Evolutionary conservation across 2,329 filamentous ascomycete genomes (phyloP).

Genomic region (Penicillium sp.): DNA sequence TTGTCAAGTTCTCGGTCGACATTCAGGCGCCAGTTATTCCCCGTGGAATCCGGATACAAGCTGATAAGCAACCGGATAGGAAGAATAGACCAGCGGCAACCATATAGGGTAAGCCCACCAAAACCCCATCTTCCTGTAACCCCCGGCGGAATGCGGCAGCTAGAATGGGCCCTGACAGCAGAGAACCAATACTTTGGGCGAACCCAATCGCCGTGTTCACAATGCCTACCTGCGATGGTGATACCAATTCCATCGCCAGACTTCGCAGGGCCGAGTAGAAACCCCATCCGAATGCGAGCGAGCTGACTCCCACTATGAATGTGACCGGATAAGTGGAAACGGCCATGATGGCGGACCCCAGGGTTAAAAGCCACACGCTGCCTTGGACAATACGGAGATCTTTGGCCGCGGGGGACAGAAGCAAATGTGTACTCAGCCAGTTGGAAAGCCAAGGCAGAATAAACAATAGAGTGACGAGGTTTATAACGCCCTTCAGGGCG

Average conservation of each 20-base stretch:
- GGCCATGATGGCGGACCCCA: not conserved
- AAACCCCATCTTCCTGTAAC: not conserved
- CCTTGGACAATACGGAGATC: not conserved
- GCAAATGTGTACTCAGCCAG: not conserved
- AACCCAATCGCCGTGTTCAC: not conserved
- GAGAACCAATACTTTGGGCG: not conserved
- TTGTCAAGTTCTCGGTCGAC: too few relatives aligned
- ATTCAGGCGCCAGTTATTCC: not conserved
- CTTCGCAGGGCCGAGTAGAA: not conserved
- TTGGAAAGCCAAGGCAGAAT: not conserved
- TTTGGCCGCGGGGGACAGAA: not conserved
- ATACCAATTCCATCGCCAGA: not conserved
- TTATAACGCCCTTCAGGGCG: not conserved
- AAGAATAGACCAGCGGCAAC: not conserved
- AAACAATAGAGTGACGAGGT: not conserved
- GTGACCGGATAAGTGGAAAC: not conserved
- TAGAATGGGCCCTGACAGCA: not conserved
- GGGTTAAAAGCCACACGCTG: not conserved
- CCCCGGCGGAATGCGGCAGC: not conserved
- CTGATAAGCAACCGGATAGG: not conserved
- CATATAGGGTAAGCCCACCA: not conserved
- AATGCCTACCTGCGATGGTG: not conserved
- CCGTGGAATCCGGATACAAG: not conserved
- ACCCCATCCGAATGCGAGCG: not conserved
- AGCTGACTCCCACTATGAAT: not conserved